phyloP scores from a whole-genome alignment of 129 eudicot genomes.

The Escallonia herrerae region DNA sequence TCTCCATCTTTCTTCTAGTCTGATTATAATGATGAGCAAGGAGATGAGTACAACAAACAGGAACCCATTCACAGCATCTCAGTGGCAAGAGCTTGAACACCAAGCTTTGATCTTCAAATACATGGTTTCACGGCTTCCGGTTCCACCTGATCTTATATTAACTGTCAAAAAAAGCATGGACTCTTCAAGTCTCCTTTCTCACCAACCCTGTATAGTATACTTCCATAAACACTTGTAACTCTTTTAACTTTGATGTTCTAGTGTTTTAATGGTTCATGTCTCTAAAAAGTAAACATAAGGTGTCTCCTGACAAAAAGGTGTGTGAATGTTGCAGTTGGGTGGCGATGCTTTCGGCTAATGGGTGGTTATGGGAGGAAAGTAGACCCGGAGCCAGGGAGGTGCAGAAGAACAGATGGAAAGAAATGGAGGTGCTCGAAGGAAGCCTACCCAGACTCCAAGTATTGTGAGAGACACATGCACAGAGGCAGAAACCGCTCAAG shows the following conservation, averaged over 20 bases:
- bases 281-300: neutral
- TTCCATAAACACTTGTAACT: neutral
- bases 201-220: slow-evolving; percentile 7
- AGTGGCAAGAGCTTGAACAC: slow-evolving; percentile 52
- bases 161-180: slow-evolving; percentile 32
- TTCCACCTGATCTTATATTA: slow-evolving; percentile 41
- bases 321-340: slow-evolving; percentile 28
- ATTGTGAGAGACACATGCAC: slow-evolving; percentile 63
- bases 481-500: slow-evolving; percentile 53
- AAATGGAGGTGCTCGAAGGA: slow-evolving; percentile 72
- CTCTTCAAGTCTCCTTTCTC: slow-evolving; percentile 15
- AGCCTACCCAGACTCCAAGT: slow-evolving; percentile 52
- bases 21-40: neutral
- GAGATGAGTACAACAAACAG: slow-evolving; percentile 29
- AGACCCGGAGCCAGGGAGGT: slow-evolving; percentile 61
- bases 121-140: slow-evolving; percentile 50
- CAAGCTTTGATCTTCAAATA: slow-evolving; percentile 54
- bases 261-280: neutral
- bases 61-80: slow-evolving; percentile 37
- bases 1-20: too few species aligned
- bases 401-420: slow-evolving; percentile 74
- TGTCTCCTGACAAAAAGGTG: neutral
- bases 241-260: neutral
- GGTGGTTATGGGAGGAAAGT: slow-evolving; percentile 24
- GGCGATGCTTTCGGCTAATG: slow-evolving; percentile 11